Base-by-base conservation (phyloP, 1,139 yeast genomes). In the Diutina pseudorugosa region DNA sequence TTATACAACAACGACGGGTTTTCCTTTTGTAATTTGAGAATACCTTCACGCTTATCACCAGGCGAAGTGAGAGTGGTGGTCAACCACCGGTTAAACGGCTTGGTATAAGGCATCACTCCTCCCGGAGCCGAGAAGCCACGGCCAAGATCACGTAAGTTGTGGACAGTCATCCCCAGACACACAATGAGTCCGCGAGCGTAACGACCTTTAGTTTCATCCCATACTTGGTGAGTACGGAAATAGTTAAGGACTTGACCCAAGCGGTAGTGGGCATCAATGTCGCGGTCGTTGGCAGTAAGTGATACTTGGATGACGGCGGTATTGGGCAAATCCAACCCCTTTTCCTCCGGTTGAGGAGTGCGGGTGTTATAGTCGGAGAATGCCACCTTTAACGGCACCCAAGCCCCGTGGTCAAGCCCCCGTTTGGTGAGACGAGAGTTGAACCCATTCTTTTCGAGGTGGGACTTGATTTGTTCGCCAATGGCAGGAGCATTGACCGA, bases 391-490 rank as follows among this genome's bases (percentile, higher is more conserved):
- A 83, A 73, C 0, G 94, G 91, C 1, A 83, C 89, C 90, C 93
- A 86, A 2, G 76, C 84, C 1, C 95, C 95, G 65, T 86, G 95
- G 62, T 86, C 95, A 20, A 86, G 64, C 4, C 94, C 94, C 53
- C 94, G 70, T 19, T 67, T 62, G 19, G 73, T 67, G 19, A 79
- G 57, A 36, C 67, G 65, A 1, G 81, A 67, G 1, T 68, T 59
- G 51, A 85, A 70, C 0, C 83, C 84, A 12, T 64, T 58, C 3
- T 62, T 57, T 16, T 60, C 58, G 42, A 86, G 66, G 11, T 73
- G 65, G 1, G 67, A 60, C 42, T 71, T 70, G 19, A 85, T 66
- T 53, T 71, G 67, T 19, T 69, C 56, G 0, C 85, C 79, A 7
- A 84, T 56, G 8, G 60, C 59, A 0, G 63, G 54, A 51, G 77